Evolutionary conservation across 352 stramenopile genomes (phyloP), one percentile per base, ranked within the genome.

Genomic region (Vaucheria bursata): DNA sequence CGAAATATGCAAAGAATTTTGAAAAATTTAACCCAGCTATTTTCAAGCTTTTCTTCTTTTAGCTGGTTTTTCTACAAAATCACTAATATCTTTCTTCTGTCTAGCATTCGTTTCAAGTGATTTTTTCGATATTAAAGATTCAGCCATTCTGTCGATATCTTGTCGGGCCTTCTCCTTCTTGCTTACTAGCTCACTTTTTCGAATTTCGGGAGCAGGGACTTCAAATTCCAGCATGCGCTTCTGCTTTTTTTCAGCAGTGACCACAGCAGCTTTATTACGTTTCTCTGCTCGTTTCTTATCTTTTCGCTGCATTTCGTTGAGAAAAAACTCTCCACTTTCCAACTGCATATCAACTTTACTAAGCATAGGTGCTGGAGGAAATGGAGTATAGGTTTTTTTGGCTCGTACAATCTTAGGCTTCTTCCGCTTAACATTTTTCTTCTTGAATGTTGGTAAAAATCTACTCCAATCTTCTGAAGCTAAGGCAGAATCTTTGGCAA

Each of bases 321-420:
- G 91, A 86, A 99, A 99, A 87, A 98, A 99, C 87, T 99, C 96
- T 82, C 96, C 96, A 52, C 89, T 97, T 83, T 98, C 96, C 74
- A 99, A 93, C 87, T 98, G 93, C 83, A 95, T 88, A 89, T 99
- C 96, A 74, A 99, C 88, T 88, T 99, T 99, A 84, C 89, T 95
- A 59, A 92, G 92, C 70, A 81, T 89, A 71, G 94, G 95, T 33
- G 93, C 90, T 1, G 96, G 96, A 67, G 96, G 96, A 88, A 99
- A 99, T 25, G 96, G 96, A 68, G 96, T 99, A 89, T 99, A 99
- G 29, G 88, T 87, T 82, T 95, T 96, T 87, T 97, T 97, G 67
- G 96, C 89, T 53, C 86, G 81, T 3, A 96, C 85, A 59, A 25
- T 68, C n/a, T 29, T 64, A 12, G 25, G 52, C 87, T 97, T 98